Base-by-base conservation (phyloP, 805 yeast genomes). In the Candida ponderosae region DNA sequence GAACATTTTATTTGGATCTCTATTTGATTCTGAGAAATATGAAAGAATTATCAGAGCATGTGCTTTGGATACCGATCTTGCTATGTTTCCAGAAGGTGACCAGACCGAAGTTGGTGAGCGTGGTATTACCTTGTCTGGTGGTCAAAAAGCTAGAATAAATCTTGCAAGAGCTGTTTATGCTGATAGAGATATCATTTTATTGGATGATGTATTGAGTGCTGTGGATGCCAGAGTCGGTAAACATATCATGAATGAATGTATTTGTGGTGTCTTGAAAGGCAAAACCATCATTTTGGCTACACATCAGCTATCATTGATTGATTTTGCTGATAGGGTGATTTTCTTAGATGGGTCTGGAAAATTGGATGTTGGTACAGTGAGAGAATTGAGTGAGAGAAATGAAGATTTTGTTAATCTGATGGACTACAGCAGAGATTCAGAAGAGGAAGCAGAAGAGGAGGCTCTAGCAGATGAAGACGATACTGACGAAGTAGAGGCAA, bases 181-280 rank as follows among this genome's bases (percentile, higher is more conserved):
- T 13, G 67, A 76, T 20, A 70, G 72, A 16, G 87, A 81, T 50
- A 78, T 83, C 18, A 68, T 80, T 30, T 57, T 85, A 35, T 59
- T 85, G 36, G 95, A 85, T 53, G 95, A 85, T 54, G 87, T 84
- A 14, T 66, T 85, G 40, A 76, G 85, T 61, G 94, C 95, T 5
- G 94, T 85, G 7, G 95, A 85, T 58, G 87, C 90, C 24, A 77
- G 84, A 50, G 94, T 84, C 32, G 94, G 93, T n/a, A 74, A 73
- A 39, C 87, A 79, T 48, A 81, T 85, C 36, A 74, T 84, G 72
- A 69, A 75, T 32, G 66, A 74, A 30, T 86, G 95, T 58, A 56
- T 86, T 32, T 44, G 71, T 42, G 88, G 84, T 0, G 41, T 76
- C 20, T 53, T 87, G 41, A 59, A 62, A 30, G 57, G 59, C 16